Evolutionary conservation across 2,329 filamentous ascomycete genomes (phyloP).

Genomic region (Mycogone perniciosa): DNA sequence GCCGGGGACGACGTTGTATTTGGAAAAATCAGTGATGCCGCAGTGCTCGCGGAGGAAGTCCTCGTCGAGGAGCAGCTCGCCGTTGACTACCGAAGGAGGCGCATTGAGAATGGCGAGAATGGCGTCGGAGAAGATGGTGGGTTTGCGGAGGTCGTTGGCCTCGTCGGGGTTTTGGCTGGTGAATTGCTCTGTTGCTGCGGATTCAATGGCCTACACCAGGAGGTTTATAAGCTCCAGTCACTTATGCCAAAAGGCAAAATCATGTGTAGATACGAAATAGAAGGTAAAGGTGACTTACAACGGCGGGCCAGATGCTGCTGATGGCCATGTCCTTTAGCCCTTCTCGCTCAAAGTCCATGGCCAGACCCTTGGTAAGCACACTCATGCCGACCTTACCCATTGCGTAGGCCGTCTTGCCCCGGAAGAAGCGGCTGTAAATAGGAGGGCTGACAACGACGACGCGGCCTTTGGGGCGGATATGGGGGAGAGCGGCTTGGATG

Average conservation of each 20-base stretch:
- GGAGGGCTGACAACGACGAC: slow-evolving; percentile 77
- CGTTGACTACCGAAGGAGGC: slow-evolving; percentile 58
- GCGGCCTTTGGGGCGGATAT: slow-evolving; percentile 53
- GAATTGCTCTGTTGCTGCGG: slow-evolving; percentile 60
- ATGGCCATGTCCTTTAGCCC: slow-evolving; percentile 64
- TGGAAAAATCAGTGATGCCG: slow-evolving; percentile 63
- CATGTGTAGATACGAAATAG: not conserved
- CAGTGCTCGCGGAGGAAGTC: slow-evolving; percentile 64
- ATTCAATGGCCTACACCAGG: slow-evolving; percentile 54
- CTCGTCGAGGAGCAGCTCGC: slow-evolving; percentile 67
- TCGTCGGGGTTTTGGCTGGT: slow-evolving; percentile 39
- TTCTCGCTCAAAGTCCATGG: slow-evolving; percentile 71
- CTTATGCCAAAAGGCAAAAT: too few relatives aligned
- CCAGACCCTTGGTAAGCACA: slow-evolving; percentile 72
- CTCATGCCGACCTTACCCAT: slow-evolving; percentile 76
- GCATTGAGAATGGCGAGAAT: slow-evolving; percentile 64
- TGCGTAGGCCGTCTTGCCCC: slow-evolving; percentile 81
- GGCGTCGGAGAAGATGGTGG: slow-evolving; percentile 73
- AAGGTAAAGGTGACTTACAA: slow-evolving; percentile 40
- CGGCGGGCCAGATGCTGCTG: slow-evolving; percentile 76
- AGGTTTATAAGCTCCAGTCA: not conserved
- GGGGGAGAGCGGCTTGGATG: slow-evolving; percentile 62
- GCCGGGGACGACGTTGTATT: slow-evolving; percentile 64
- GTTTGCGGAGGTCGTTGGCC: slow-evolving; percentile 55
- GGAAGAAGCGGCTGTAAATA: slow-evolving; percentile 79